phyloP scores from a whole-genome alignment of 2,329 filamentous ascomycete species.

The Pochonia chlamydosporia region DNA sequence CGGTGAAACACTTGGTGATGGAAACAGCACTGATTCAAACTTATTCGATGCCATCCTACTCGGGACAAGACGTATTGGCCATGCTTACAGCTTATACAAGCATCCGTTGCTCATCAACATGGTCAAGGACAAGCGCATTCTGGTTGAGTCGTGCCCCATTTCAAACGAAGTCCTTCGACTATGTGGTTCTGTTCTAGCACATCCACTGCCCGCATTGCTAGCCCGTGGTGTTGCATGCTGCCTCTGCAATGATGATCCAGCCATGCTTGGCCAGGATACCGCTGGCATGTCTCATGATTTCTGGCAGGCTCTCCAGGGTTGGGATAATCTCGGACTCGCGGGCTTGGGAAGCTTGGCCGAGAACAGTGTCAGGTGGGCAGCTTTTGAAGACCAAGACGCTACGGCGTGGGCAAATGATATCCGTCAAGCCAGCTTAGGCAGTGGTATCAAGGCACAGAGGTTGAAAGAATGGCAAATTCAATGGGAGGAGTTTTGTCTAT shows the following conservation, averaged over 20 bases:
- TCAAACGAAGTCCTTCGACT: conserved; percentile 83
- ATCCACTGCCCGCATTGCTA: conserved; percentile 78
- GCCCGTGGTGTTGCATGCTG: conserved; percentile 78
- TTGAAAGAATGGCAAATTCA: conserved; percentile 73
- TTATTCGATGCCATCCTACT: conserved; percentile 85
- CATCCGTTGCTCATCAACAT: conserved; percentile 86
- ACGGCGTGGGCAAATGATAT: conserved; percentile 69
- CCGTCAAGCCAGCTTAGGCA: conserved; percentile 66
- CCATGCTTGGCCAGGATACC: conserved; percentile 76
- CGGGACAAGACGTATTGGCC: conserved; percentile 82
- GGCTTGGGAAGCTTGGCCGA: conserved; percentile 83
- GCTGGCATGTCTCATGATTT: conserved; percentile 88
- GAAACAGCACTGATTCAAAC: conserved; percentile 69
- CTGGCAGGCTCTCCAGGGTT: conserved; percentile 83
- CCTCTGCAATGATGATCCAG: conserved; percentile 87
- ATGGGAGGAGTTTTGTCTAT: conserved; percentile 88
- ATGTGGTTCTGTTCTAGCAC: conserved; percentile 67
- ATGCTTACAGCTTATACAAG: conserved; percentile 83
- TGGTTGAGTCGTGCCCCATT: conserved; percentile 86
- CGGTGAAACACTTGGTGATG: conserved; percentile 75
- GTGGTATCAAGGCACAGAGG: conserved; percentile 62
- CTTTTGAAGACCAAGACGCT: conserved; percentile 71
- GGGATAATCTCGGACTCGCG: conserved; percentile 84
- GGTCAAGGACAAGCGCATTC: conserved; percentile 80
- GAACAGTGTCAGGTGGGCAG: conserved; percentile 87